Conservation (phyloP, 176 grass and related monocot genomes). For the Lolium rigidum region DNA sequence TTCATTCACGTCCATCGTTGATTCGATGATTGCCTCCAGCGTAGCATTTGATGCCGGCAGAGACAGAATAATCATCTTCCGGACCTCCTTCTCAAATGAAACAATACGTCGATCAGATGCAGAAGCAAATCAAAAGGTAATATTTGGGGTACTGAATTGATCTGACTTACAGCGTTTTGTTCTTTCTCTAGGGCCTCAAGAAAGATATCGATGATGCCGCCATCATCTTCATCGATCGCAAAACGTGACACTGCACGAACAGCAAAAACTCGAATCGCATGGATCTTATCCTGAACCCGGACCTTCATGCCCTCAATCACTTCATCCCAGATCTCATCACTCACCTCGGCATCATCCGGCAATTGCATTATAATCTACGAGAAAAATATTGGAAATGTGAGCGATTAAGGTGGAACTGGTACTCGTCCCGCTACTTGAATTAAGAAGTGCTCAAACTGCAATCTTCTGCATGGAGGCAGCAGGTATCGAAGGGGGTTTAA, state of each 20-base stretch:
- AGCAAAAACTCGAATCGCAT: constrained; percentile 69
- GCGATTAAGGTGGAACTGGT: background rate
- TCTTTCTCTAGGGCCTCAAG: constrained; percentile 67
- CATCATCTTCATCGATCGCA: constrained; percentile 66
- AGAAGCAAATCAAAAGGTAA: background rate
- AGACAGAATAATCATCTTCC: constrained; percentile 72
- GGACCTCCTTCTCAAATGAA: constrained; percentile 70
- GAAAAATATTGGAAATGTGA: constrained; percentile 26
- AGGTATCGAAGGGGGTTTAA: constrained; percentile 4
- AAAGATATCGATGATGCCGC: constrained; percentile 71
- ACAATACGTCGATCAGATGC: constrained; percentile 28
- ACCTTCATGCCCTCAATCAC: constrained; percentile 81
- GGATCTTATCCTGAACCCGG: constrained; percentile 73
- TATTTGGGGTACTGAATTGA: constrained; percentile 22
- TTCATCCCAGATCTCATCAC: constrained; percentile 86
- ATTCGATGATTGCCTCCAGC: constrained; percentile 67
- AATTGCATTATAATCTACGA: constrained; percentile 80
- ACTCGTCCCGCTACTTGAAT: background rate
- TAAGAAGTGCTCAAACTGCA: background rate
- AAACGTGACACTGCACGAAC: constrained; percentile 80
- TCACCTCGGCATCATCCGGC: constrained; percentile 81
- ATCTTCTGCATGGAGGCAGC: background rate
- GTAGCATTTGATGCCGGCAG: constrained; percentile 80
- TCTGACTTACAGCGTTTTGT: constrained; percentile 74
- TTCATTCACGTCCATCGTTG: constrained; percentile 72